These are phyloP conservation scores for Crucibulum laeve DNA, from an alignment of 768 basidiomycete species.

Conservation along the genomic window DNA sequence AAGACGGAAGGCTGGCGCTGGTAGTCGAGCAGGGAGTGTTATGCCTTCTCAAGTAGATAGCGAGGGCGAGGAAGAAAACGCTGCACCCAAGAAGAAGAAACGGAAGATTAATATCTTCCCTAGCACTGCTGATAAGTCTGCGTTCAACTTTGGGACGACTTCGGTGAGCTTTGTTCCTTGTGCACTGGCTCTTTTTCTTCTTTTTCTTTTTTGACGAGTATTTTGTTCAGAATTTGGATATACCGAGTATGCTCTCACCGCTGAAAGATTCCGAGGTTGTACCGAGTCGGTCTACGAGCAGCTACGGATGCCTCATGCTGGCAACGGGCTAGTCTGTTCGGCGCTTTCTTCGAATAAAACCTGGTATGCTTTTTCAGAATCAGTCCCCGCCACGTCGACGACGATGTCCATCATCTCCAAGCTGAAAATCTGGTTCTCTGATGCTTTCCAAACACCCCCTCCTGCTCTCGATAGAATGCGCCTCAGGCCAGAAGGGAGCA, in stretches of 20 bases:
- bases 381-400: background rate
- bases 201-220: background rate
- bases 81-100: slow-evolving; percentile 58
- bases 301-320: background rate
- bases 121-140: slow-evolving; percentile 31
- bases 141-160: slow-evolving; percentile 41
- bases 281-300: slow-evolving; percentile 38
- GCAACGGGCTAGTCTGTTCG: background rate
- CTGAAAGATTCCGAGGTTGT: slow-evolving; percentile 52
- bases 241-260: slow-evolving; percentile 65
- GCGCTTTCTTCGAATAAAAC: background rate
- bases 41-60: slow-evolving; percentile 3
- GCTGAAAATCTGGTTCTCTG: slow-evolving; percentile 24
- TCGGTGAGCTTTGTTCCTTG: too few relatives aligned
- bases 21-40: slow-evolving; percentile 11
- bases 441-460: slow-evolving; percentile 9
- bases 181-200: slow-evolving; percentile 3
- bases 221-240: slow-evolving; percentile 32
- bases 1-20: slow-evolving; percentile 4
- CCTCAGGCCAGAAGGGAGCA: slow-evolving; percentile 43
- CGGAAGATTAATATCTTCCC: slow-evolving; percentile 66
- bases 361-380: background rate
- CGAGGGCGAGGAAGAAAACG: slow-evolving; percentile 17
- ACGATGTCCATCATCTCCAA: slow-evolving; percentile 21
- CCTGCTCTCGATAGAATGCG: slow-evolving; percentile 59